A percentile compares a stretch with the other conserved stretches of the same genome.
These are phyloP conservation scores for Trichomonascaceae sp. DNA, from an alignment of 1,139 yeast genomes.

Conservation along the genomic window DNA sequence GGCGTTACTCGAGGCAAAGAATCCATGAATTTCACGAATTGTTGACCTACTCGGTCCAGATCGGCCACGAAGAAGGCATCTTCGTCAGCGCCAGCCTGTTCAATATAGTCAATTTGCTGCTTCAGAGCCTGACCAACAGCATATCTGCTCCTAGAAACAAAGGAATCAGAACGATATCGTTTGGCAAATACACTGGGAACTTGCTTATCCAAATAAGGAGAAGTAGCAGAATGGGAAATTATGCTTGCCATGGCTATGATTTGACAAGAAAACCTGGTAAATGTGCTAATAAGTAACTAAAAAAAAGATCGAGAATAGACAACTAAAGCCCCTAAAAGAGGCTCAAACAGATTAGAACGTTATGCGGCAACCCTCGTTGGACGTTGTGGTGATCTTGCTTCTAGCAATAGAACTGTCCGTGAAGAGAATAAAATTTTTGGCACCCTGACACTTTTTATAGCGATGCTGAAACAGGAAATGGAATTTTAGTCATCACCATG, in stretches of 20 bases:
- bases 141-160: constrained; percentile 1
- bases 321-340: constrained; percentile 14
- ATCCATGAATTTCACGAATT: constrained; percentile 55
- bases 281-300: constrained; percentile 3
- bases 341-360: constrained; percentile 12
- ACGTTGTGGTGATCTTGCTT: constrained; percentile 5
- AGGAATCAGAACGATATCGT: neutral
- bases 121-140: constrained; percentile 25
- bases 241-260: constrained; percentile 3
- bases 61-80: constrained; percentile 89
- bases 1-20: constrained; percentile 74
- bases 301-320: constrained; percentile 12
- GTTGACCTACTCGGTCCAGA: constrained; percentile 60
- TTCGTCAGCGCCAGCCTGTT: constrained; percentile 64
- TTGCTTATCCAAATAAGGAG: neutral
- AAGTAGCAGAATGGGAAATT: neutral
- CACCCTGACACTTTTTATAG: neutral
- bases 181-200: neutral
- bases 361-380: constrained; percentile 23
- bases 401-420: constrained; percentile 3
- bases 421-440: constrained; percentile 2
- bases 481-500: no score
- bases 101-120: constrained; percentile 35
- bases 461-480: neutral
- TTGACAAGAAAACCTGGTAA: constrained; percentile 1